Base-by-base conservation (phyloP, 164 flowering plant genomes). In the Piper longum region DNA sequence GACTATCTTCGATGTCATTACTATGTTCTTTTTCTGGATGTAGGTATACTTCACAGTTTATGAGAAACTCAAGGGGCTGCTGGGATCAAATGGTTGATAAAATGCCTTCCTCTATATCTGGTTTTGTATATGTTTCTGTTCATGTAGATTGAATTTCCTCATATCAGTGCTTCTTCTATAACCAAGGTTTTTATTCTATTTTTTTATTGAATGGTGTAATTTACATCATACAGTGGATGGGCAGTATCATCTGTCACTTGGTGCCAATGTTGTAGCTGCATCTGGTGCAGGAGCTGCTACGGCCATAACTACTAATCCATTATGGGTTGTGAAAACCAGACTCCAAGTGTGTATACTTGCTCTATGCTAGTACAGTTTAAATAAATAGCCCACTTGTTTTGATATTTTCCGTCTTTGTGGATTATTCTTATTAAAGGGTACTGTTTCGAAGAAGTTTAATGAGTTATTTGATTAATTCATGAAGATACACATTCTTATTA, bases 261-360 rank as follows among this genome's bases (percentile, higher is more conserved):
- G 83, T 48, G 84, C 79, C 54, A 80, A 88, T 68, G 74, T 93
- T 76, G 19, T 88, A 68, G 95, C 96, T 70, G 97, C 99, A 69
- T 74, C 96, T 40, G 88, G 95, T 43, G 97, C 99, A 66, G 99
- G 99, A 64, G 95, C 88, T 63, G 87, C 89, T 55, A 93, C 99
- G 43, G 79, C 99, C 40, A 70, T 87, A 64, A 62, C 83, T 26
- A 88, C 96, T 68, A 93, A 84, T 78, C 99, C 99, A n/a, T 72
- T 93, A 67, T 93, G 99, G 99, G 99, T 93, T 70, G 97, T 93
- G 16, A 90, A 90, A 80, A 93, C 99, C 54, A 79, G 99, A 69
- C 95, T 93, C 19, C 97, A 90, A 72, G 99, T 93, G 78, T 74
- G 87, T 80, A 65, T 36, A 48, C 12, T 48, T 48, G 52, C 52